Evolutionary conservation across 352 stramenopile genomes (phyloP), one percentile per base, ranked within the genome.

Genomic region (Salisapilia sapeloensis): DNA sequence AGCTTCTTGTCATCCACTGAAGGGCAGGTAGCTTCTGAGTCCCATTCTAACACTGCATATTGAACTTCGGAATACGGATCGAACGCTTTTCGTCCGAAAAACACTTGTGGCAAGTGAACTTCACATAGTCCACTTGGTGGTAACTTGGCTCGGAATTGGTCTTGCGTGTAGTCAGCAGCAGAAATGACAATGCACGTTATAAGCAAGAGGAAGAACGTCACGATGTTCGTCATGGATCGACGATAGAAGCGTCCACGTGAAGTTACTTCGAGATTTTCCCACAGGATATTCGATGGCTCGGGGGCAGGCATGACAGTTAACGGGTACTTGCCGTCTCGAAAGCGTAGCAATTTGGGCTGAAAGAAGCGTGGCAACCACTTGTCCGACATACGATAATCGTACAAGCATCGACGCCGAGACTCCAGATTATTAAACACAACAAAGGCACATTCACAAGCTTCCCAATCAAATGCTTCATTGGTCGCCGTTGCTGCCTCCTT

Each of bases 181-280:
- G 55, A 69, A 12, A 72, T 69, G 38, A 72, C 59, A 7, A 40
- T 42, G 24, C 42, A 59, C 17, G 55, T 65, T 7, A 63, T 32
- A 6, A 72, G 16, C 7, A 72, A 28, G 24, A 72, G 40, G 12
- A 64, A 20, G 8, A 69, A 45, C n/a, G 59, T 72, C n/a, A 69
- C 26, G 6, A 62, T 34, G 17, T 48, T 48, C 3, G 46, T 55
- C 8, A 51, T n/a, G 12, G 33, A 46, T 6, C 46, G 46, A 2
- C 50, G 41, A 13, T 33, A 18, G 21, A 48, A 46, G 10, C 50
- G 46, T 8, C 24, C 37, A 8, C 15, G 2, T 2, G 28, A 7
- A 1, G 48, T 34, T 3, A 46, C 42, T 27, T 59, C 47, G 4
- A 59, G 33, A 30, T 56, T 61, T 42, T 61, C 51, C 51, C 51